Percentiles rank a stretch among this genome's conserved stretches.
Conservation (phyloP, 1,139 yeast species). For the Suzukiozyma palmioleophila region DNA sequence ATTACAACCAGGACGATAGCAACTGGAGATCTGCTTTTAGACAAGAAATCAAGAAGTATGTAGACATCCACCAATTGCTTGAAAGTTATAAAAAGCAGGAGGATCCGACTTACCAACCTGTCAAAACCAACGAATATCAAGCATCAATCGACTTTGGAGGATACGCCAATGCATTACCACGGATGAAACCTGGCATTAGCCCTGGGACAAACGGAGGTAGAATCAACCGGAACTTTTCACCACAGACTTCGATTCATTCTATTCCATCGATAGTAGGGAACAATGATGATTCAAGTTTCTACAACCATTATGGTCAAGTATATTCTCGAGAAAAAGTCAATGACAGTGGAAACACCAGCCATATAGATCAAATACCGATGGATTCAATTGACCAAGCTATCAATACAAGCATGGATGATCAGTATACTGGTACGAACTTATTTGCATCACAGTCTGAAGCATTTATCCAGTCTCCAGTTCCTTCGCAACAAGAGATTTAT, state of each 20-base stretch:
- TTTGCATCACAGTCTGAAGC: neutral
- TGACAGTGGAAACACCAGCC: slow-evolving; percentile 1
- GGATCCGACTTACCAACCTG: slow-evolving; percentile 30
- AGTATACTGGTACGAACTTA: neutral
- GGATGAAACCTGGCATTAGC: slow-evolving; percentile 11
- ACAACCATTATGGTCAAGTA: slow-evolving; percentile 22
- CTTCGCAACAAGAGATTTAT: neutral
- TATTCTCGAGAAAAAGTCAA: slow-evolving; percentile 14
- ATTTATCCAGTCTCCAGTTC: neutral
- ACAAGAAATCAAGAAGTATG: slow-evolving; percentile 29
- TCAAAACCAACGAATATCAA: slow-evolving; percentile 31
- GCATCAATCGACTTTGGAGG: slow-evolving; percentile 45
- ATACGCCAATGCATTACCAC: slow-evolving; percentile 31
- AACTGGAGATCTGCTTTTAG: slow-evolving; percentile 33
- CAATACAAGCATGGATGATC: neutral
- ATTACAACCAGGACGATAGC: slow-evolving; percentile 25
- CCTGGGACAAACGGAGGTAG: neutral
- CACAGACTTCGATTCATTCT: slow-evolving; percentile 4
- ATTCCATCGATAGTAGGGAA: slow-evolving; percentile 1
- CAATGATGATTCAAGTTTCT: slow-evolving; percentile 12
- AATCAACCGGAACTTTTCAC: slow-evolving; percentile 4
- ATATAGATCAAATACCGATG: neutral
- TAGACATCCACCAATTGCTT: slow-evolving; percentile 25
- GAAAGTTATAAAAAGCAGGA: slow-evolving; percentile 26
- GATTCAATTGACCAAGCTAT: slow-evolving; percentile 2